Conservation (phyloP, 371 early-diverging fungal species). For the Lichtheimia hyalospora region DNA sequence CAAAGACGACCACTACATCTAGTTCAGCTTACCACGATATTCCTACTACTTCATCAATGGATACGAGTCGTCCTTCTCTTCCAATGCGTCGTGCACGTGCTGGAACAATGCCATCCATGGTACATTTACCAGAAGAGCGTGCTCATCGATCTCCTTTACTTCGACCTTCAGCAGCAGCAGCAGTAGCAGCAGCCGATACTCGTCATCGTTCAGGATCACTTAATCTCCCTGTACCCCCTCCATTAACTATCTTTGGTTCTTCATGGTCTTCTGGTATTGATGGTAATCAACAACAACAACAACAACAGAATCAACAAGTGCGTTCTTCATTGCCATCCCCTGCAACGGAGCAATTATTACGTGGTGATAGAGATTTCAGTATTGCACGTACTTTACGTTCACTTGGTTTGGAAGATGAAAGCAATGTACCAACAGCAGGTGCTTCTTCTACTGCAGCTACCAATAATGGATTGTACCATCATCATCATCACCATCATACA, state of each 20-base stretch:
- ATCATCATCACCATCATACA: slow-evolving; percentile 23
- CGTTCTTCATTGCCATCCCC: slow-evolving; percentile 41
- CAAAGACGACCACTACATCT: slow-evolving; percentile 13
- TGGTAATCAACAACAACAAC: slow-evolving; percentile 13
- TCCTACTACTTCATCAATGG: slow-evolving; percentile 6
- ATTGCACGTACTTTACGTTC: slow-evolving; percentile 75
- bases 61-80: slow-evolving; percentile 8
- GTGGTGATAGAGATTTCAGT: slow-evolving; percentile 61
- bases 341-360: slow-evolving; percentile 57
- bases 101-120: slow-evolving; percentile 77
- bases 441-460: not conserved
- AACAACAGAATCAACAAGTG: slow-evolving; percentile 1
- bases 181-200: slow-evolving; percentile 13
- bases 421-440: slow-evolving; percentile 9
- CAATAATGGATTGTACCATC: slow-evolving; percentile 25
- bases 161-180: slow-evolving; percentile 12
- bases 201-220: slow-evolving; percentile 60
- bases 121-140: slow-evolving; percentile 40
- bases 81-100: slow-evolving; percentile 66
- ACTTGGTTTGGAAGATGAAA: slow-evolving; percentile 72
- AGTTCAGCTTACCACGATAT: slow-evolving; percentile 11
- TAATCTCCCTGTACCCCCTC: slow-evolving; percentile 54
- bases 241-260: slow-evolving; percentile 58
- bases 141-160: slow-evolving; percentile 29
- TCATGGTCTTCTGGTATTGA: slow-evolving; percentile 51